A percentile compares a stretch with the other conserved stretches of the same genome.
These are phyloP conservation scores for Cryptosporidium felis DNA, from an alignment of 169 alveolate genomes.

Conservation along the genomic window DNA sequence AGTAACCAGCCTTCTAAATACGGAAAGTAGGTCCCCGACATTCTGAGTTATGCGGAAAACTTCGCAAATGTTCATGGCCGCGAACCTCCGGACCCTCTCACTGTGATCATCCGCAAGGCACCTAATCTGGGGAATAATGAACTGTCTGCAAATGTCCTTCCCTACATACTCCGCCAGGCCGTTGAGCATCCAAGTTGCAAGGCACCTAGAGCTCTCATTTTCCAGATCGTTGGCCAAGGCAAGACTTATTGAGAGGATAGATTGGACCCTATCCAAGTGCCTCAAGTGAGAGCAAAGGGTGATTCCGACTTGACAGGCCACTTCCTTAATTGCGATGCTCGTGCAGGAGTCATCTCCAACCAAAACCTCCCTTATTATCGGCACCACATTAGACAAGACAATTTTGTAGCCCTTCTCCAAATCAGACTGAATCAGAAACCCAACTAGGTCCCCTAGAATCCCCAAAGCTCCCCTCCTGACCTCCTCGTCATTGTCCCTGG, in stretches of 20 bases:
- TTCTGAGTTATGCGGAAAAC: conserved; percentile 28
- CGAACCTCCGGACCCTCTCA: conserved; percentile 28
- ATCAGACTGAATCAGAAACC: conserved; percentile 71
- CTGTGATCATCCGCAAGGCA: conserved; percentile 66
- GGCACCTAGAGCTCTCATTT: conserved; percentile 69
- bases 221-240: conserved; percentile 66
- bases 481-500: conserved; percentile 52
- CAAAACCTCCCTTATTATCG: conserved; percentile 48
- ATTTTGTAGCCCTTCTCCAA: conserved; percentile 62
- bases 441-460: conserved; percentile 72
- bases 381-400: conserved; percentile 52
- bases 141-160: conserved; percentile 59
- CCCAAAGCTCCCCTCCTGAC: conserved; percentile 59
- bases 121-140: conserved; percentile 54
- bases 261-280: conserved; percentile 53
- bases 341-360: not conserved
- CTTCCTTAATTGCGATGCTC: conserved; percentile 35
- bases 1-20: not conserved
- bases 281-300: conserved; percentile 59
- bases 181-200: conserved; percentile 64
- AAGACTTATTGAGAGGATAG: conserved; percentile 41
- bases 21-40: conserved; percentile 10
- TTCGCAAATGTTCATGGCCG: conserved; percentile 60
- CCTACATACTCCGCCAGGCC: conserved; percentile 72
- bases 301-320: conserved; percentile 52